Evolutionary conservation across 2,329 filamentous ascomycete species (phyloP).

Genomic region (Bipolaris oryzae): DNA sequence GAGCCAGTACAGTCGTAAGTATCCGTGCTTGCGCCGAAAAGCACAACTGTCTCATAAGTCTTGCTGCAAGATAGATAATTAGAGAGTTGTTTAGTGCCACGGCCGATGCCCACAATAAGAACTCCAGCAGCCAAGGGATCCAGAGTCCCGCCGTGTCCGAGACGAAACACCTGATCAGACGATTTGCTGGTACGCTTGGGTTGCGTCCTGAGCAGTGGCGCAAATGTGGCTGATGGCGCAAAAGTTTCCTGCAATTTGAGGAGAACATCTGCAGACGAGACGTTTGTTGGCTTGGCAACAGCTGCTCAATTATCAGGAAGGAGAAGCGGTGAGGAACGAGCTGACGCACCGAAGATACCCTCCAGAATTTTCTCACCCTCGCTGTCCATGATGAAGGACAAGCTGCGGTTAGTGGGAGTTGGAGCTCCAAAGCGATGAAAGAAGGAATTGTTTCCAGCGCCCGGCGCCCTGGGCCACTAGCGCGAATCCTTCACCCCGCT

Average conservation of each 20-base stretch:
- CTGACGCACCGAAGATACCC: constrained; percentile 31
- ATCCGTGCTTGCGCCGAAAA: constrained; percentile 41
- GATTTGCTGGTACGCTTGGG: constrained; percentile 30
- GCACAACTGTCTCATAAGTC: constrained; percentile 36
- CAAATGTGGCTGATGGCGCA: constrained; percentile 25
- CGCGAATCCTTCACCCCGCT: background rate
- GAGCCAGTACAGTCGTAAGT: constrained; percentile 36
- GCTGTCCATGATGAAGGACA: constrained; percentile 4
- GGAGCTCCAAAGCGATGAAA: background rate
- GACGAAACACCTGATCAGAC: constrained; percentile 31
- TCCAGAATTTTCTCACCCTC: constrained; percentile 20
- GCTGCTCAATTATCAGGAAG: constrained; percentile 16
- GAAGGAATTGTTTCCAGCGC: constrained; percentile 4
- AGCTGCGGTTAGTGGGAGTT: constrained; percentile 1
- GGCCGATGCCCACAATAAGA: constrained; percentile 39
- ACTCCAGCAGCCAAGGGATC: constrained; percentile 40
- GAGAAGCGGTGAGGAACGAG: too few species aligned
- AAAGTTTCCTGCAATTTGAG: constrained; percentile 32
- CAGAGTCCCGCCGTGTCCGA: constrained; percentile 42
- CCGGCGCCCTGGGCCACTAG: constrained; percentile 5
- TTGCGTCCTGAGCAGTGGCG: constrained; percentile 21
- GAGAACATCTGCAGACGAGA: constrained; percentile 33
- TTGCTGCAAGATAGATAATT: constrained; percentile 37
- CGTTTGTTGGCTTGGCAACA: constrained; percentile 29
- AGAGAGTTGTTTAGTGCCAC: constrained; percentile 38